Conservation (phyloP, 192 early-diverging fungal species). For the Backusella tuberculispora region DNA sequence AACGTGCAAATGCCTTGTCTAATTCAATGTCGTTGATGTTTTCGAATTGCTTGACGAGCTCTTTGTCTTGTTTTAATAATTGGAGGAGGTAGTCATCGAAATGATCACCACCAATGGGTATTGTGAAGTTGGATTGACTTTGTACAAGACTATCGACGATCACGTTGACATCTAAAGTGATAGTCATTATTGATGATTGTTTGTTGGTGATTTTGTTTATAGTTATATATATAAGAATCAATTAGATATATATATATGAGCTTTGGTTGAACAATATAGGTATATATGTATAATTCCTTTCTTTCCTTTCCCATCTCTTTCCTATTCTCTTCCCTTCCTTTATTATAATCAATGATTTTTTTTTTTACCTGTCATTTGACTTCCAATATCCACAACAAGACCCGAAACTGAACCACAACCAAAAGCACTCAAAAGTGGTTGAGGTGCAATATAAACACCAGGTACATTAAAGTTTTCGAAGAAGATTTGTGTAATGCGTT, state of each 20-base stretch:
- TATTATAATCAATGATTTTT: not conserved
- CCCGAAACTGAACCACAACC: constrained; percentile 79
- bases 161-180: constrained; percentile 67
- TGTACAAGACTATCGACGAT: constrained; percentile 79
- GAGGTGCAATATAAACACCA: constrained; percentile 78
- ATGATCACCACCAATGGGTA: constrained; percentile 72
- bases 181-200: not conserved
- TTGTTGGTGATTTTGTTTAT: not conserved
- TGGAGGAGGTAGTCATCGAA: constrained; percentile 67
- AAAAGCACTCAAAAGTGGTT: constrained; percentile 82
- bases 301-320: too few species aligned
- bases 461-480: constrained; percentile 94
- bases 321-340: too few species aligned
- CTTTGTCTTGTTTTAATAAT: constrained; percentile 59
- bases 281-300: not conserved
- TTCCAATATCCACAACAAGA: constrained; percentile 91
- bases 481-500: constrained; percentile 81
- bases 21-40: constrained; percentile 37
- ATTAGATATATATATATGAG: not conserved
- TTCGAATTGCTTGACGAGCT: constrained; percentile 52
- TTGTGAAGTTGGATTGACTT: constrained; percentile 57
- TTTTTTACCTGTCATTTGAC: constrained; percentile 70
- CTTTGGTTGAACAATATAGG: not conserved
- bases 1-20: constrained; percentile 58
- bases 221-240: not conserved